phyloP scores from a whole-genome alignment of 352 stramenopile genomes.

The Phytopythium aichiense region DNA sequence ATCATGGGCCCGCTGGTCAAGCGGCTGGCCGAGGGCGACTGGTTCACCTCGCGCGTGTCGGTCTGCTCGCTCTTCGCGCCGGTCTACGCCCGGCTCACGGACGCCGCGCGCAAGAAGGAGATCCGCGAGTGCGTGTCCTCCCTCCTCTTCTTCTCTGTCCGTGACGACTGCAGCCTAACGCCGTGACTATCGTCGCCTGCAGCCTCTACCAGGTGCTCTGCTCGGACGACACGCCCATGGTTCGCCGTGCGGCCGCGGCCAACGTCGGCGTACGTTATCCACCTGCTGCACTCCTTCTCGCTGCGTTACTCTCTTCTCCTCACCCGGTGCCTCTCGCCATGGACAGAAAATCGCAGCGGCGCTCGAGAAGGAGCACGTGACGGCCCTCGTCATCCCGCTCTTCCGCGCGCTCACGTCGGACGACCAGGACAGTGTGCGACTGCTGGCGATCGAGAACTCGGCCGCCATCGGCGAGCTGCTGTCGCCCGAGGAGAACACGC shows the following conservation, averaged over 20 bases:
- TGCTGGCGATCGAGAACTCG: constrained; percentile 89
- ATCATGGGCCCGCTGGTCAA: constrained; percentile 74
- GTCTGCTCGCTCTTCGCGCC: constrained; percentile 80
- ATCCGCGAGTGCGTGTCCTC: constrained; percentile 66
- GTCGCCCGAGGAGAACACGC: constrained; percentile 68
- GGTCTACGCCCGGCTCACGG: constrained; percentile 61
- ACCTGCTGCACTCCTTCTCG: background rate
- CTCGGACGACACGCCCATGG: constrained; percentile 87
- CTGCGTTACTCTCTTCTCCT: background rate
- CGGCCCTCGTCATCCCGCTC: constrained; percentile 67
- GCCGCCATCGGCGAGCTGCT: constrained; percentile 72
- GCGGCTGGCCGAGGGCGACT: constrained; percentile 79
- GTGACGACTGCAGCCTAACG: background rate
- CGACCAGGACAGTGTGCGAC: constrained; percentile 94
- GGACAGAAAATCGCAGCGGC: constrained; percentile 62
- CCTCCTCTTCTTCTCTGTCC: background rate
- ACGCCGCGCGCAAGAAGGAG: constrained; percentile 67
- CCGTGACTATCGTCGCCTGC: constrained; percentile 5
- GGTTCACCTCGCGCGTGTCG: constrained; percentile 87
- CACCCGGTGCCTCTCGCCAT: background rate
- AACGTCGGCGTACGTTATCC: constrained; percentile 61
- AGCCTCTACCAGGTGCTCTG: constrained; percentile 78
- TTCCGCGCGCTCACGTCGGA: constrained; percentile 89
- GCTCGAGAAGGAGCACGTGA: constrained; percentile 75
- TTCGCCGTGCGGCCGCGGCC: constrained; percentile 68